A percentile compares a stretch with the other conserved stretches of the same genome.
Conservation (phyloP, 2,329 filamentous ascomycete species). For the Blastomyces percursus region DNA sequence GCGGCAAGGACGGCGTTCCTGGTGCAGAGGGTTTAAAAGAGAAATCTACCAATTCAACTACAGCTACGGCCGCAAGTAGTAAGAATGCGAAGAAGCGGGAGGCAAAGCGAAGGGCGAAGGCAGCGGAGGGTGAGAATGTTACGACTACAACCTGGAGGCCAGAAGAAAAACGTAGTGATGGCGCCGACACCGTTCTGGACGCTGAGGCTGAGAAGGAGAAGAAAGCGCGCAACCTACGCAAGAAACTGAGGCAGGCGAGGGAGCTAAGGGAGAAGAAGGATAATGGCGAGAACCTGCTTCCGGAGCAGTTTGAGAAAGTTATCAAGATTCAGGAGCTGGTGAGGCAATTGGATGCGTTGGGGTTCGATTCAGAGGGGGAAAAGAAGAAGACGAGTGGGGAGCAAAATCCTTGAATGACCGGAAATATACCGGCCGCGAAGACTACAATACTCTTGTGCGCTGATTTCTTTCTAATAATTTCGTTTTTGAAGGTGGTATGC, state of each 20-base stretch:
- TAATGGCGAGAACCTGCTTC: constrained; percentile 67
- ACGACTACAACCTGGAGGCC: constrained; percentile 41
- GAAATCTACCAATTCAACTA: constrained; percentile 41
- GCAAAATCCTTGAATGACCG: not conserved
- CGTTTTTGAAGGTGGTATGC: not conserved
- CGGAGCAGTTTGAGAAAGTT: constrained; percentile 94
- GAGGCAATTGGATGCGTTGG: constrained; percentile 71
- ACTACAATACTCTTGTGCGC: not conserved
- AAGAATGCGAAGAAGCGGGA: constrained; percentile 81
- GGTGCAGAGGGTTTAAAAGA: constrained; percentile 54
- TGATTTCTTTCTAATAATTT: not conserved
- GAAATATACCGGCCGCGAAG: not conserved
- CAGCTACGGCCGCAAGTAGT: constrained; percentile 48
- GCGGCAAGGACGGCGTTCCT: constrained; percentile 59
- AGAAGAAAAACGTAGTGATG: constrained; percentile 15
- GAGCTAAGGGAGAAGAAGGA: constrained; percentile 89
- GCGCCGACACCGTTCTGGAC: constrained; percentile 40
- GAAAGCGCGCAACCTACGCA: constrained; percentile 80
- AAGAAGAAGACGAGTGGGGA: constrained; percentile 30
- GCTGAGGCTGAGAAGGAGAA: constrained; percentile 75
- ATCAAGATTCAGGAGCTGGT: constrained; percentile 94
- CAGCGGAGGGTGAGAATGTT: constrained; percentile 43
- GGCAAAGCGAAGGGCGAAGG: constrained; percentile 50
- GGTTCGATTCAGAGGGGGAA: constrained; percentile 71
- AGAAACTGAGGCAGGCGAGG: constrained; percentile 88